phyloP scores from a whole-genome alignment of 2,329 filamentous ascomycete species.

The Scedosporium aurantiacum region DNA sequence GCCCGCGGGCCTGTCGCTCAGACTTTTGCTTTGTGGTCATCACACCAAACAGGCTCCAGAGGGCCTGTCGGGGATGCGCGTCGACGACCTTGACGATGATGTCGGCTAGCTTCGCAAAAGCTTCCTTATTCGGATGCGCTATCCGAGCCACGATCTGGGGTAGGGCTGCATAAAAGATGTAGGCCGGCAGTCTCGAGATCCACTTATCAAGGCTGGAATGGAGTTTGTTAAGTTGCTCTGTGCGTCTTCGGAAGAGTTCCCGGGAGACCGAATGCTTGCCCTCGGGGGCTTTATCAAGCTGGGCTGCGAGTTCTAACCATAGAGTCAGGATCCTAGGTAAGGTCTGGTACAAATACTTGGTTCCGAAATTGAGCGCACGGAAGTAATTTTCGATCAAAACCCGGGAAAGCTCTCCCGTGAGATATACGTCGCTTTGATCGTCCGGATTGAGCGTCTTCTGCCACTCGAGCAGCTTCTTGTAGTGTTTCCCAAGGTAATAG shows the following conservation, averaged over 20 bases:
- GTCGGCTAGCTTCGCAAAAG: slow-evolving; percentile 63
- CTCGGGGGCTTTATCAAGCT: slow-evolving; percentile 52
- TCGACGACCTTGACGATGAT: slow-evolving; percentile 83
- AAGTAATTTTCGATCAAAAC: slow-evolving; percentile 91
- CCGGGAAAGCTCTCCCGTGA: slow-evolving; percentile 75
- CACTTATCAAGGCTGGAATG: slow-evolving; percentile 74
- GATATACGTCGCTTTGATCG: slow-evolving; percentile 65
- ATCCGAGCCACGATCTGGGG: slow-evolving; percentile 95
- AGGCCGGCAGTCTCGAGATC: slow-evolving; percentile 58
- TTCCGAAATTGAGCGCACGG: slow-evolving; percentile 74
- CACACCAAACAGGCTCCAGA: slow-evolving; percentile 85
- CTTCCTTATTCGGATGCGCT: slow-evolving; percentile 67
- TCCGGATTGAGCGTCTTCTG: slow-evolving; percentile 67
- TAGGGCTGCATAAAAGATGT: slow-evolving; percentile 70
- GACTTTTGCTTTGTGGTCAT: slow-evolving; percentile 64
- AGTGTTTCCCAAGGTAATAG: slow-evolving; percentile 93
- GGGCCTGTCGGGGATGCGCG: slow-evolving; percentile 76
- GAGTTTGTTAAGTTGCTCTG: slow-evolving; percentile 55
- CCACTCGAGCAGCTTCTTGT: slow-evolving; percentile 89
- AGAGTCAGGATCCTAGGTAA: slow-evolving; percentile 83
- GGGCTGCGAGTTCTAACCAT: slow-evolving; percentile 83
- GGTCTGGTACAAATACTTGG: slow-evolving; percentile 93
- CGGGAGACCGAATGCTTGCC: slow-evolving; percentile 41
- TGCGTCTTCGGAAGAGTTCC: slow-evolving; percentile 44
- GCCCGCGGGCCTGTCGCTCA: slow-evolving; percentile 49